A percentile compares a stretch with the other conserved stretches of the same genome.
phyloP scores from a whole-genome alignment of 176 grass and related monocot species.

The Carex kokanica region DNA sequence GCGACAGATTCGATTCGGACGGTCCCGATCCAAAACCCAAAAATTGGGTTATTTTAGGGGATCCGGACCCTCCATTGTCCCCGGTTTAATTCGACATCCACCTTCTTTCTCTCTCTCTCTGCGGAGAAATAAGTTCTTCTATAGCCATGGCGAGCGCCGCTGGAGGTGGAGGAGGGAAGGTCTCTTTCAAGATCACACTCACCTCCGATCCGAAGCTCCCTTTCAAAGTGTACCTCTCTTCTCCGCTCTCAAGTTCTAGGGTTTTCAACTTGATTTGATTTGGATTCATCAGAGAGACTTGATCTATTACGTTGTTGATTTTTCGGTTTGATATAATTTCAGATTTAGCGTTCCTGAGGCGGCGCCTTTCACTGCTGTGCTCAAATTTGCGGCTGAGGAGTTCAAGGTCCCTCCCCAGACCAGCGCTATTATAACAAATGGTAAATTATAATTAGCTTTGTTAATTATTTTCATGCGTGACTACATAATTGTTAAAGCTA shows the following conservation, averaged over 20 bases:
- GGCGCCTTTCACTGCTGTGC: conserved; percentile 93
- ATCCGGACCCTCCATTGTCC: too few species aligned
- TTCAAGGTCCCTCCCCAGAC: conserved; percentile 99
- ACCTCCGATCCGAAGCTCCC: conserved; percentile 99
- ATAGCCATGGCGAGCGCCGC: conserved; percentile 36
- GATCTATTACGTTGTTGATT: neutral
- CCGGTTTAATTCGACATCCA: neutral
- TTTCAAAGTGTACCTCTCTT: conserved; percentile 80
- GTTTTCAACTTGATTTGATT: neutral
- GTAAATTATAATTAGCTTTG: conserved; percentile 11
- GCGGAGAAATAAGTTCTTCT: neutral
- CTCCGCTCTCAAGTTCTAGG: conserved; percentile 3
- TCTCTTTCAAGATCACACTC: conserved; percentile 92
- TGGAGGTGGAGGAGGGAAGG: conserved; percentile 69
- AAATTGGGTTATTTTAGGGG: too few species aligned
- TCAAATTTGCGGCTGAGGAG: conserved; percentile 95
- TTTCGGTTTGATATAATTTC: conserved; percentile 23
- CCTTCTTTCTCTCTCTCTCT: neutral
- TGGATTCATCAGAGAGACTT: conserved; percentile 25
- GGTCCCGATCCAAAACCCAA: too few species aligned
- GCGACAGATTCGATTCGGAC: too few species aligned
- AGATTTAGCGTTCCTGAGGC: conserved; percentile 98
- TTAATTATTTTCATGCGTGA: neutral
- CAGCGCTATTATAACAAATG: conserved; percentile 98
- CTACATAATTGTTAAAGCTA: neutral